Evolutionary conservation across 257 asterid species (phyloP), one percentile per base, ranked within the genome.

Genomic region (Lavandula angustifolia): DNA sequence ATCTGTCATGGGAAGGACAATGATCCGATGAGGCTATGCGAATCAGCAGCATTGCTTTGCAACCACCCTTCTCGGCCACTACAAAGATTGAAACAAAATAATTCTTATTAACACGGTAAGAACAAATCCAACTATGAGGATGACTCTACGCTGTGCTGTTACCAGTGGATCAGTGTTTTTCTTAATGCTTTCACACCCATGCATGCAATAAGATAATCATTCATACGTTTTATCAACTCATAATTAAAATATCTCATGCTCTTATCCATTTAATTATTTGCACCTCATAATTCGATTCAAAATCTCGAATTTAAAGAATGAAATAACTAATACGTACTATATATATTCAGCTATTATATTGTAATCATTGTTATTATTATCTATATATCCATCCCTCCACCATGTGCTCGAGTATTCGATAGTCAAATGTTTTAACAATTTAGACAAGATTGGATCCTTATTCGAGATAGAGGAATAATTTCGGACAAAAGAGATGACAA

Each of bases 61-160:
- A 78, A 43, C 96, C 95, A 87, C 12, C 79, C 85, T 63, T 89
- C 95, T 75, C 94, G 75, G 74, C 83, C 72, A 68, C 96, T 84
- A 68, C 50, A 62, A 69, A 76, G 10, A n/a, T 6, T 11, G 14
- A 31, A 71, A 48, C 56, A 0, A 38, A n/a, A 33, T 17, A 35
- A 46, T 40, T 53, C 22, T 32, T 16, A 12, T 68, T 46, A 10
- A 27, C 58, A 7, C 5, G 7, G 5, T 34, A 5, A 1, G 38
- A 34, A 34, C 38, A 34, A 34, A 34, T 34, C 38, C 38, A 34
- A 34, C 38, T 3, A 7, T 3, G 38, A 34, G 38, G 27, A 22
- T 22, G 1, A 22, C 27, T 22, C 27, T 22, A 22, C 27, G 38
- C 4, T 1, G 38, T 7, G 7, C 38, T 4, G 7, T 4, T 7